A percentile compares a stretch with the other conserved stretches of the same genome.
Conservation (phyloP, 2,329 filamentous ascomycete species). For the Penicillium palitans region DNA sequence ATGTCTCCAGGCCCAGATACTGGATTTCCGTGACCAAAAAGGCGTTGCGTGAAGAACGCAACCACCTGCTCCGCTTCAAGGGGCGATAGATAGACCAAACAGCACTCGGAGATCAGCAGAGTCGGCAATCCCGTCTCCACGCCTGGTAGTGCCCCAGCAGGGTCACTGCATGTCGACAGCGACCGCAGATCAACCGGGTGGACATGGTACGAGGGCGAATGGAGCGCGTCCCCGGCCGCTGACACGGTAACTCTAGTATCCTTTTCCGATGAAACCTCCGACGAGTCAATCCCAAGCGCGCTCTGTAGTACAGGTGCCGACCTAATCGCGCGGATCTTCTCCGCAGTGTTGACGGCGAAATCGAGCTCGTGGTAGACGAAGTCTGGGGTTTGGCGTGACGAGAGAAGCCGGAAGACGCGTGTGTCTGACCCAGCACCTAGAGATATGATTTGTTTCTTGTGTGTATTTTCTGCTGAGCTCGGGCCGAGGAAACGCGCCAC, state of each 20-base stretch:
- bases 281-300: constrained; percentile 31
- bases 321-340: constrained; percentile 58
- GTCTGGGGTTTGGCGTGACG: constrained; percentile 42
- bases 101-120: constrained; percentile 89
- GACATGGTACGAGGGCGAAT: constrained; percentile 51
- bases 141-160: constrained; percentile 40
- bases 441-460: constrained; percentile 73
- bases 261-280: neutral
- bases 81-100: constrained; percentile 80
- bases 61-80: constrained; percentile 65
- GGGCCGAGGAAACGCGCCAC: constrained; percentile 68
- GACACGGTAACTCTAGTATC: constrained; percentile 39
- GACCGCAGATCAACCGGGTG: constrained; percentile 71
- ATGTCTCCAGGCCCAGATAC: constrained; percentile 1
- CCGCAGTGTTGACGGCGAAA: constrained; percentile 70
- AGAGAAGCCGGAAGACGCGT: constrained; percentile 73
- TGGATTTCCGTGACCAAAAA: constrained; percentile 39
- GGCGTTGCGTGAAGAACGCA: constrained; percentile 60
- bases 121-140: constrained; percentile 67
- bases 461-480: constrained; percentile 20
- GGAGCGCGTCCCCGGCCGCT: constrained; percentile 43
- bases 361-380: constrained; percentile 90
- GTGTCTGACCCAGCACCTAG: constrained; percentile 94
- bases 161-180: constrained; percentile 38
- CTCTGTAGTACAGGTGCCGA: constrained; percentile 35